Percentiles rank a stretch among this genome's conserved stretches.
Conservation (phyloP, 768 basidiomycete species). For the Boletus fagicola region DNA sequence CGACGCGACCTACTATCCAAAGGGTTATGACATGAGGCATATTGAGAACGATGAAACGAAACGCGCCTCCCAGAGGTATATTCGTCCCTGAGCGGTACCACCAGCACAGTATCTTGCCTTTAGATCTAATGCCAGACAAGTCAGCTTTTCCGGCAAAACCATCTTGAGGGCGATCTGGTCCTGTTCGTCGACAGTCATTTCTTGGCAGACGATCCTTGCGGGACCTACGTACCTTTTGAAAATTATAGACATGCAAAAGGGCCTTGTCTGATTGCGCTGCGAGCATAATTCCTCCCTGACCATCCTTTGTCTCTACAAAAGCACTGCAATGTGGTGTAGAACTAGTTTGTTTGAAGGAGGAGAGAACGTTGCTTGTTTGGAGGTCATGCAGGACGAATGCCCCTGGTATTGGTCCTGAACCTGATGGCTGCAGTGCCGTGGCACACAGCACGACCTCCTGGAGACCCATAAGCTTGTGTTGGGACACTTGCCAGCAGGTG, state of each 20-base stretch:
- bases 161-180: conserved; percentile 87
- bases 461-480: conserved; percentile 42
- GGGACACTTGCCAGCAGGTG: background rate
- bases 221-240: conserved; percentile 70
- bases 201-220: background rate
- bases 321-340: conserved; percentile 65
- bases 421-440: conserved; percentile 44
- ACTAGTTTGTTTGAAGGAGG: conserved; percentile 88
- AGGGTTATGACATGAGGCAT: conserved; percentile 14
- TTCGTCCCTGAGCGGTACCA: conserved; percentile 82
- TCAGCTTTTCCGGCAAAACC: conserved; percentile 86
- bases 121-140: conserved; percentile 73
- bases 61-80: conserved; percentile 95
- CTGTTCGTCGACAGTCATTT: conserved; percentile 39
- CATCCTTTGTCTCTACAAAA: conserved; percentile 61
- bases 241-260: conserved; percentile 85
- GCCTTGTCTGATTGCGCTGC: conserved; percentile 88
- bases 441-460: conserved; percentile 71
- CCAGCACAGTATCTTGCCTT: conserved; percentile 80
- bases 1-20: conserved; percentile 68
- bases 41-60: background rate
- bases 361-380: conserved; percentile 66
- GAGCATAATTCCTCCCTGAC: conserved; percentile 80
- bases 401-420: conserved; percentile 46
- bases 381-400: conserved; percentile 79